Evolutionary conservation across 257 asterid species (phyloP).

Genomic region (Ilex aquifolium): DNA sequence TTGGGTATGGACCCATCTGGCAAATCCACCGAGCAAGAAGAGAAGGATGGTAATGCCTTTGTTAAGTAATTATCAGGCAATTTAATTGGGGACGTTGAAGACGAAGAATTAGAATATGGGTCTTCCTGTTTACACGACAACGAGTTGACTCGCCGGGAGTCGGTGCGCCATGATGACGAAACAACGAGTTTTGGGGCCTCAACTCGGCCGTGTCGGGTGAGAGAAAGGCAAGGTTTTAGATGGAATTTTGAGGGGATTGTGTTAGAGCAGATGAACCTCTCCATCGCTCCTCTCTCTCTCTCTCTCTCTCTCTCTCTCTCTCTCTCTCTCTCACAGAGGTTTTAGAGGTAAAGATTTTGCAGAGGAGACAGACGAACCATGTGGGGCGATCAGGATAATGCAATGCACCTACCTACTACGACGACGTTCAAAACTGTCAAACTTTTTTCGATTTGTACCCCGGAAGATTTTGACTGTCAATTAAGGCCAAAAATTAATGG

Average conservation of each 20-base stretch:
- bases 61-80: slow-evolving; percentile 2
- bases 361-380: slow-evolving; percentile 2
- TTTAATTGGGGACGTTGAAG: background rate
- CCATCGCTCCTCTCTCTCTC: slow-evolving; percentile 33
- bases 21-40: slow-evolving; percentile 21
- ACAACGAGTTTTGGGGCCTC: slow-evolving; percentile 23
- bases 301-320: no score
- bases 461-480: no score
- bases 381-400: slow-evolving; percentile 19
- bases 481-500: no score
- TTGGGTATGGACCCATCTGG: slow-evolving; percentile 27
- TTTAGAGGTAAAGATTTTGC: background rate
- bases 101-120: slow-evolving; percentile 18
- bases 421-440: background rate
- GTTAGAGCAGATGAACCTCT: slow-evolving; percentile 58
- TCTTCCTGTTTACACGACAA: slow-evolving; percentile 28
- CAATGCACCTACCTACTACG: slow-evolving; percentile 9
- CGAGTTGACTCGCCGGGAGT: slow-evolving; percentile 24
- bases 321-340: no score
- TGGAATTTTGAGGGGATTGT: slow-evolving; percentile 43
- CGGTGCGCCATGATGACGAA: slow-evolving; percentile 9
- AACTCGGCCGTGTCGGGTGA: slow-evolving; percentile 33
- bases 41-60: no score
- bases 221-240: slow-evolving; percentile 25
- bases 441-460: no score